Conservation (phyloP, 2,329 filamentous ascomycete species). For the Colletotrichum orbiculare region DNA sequence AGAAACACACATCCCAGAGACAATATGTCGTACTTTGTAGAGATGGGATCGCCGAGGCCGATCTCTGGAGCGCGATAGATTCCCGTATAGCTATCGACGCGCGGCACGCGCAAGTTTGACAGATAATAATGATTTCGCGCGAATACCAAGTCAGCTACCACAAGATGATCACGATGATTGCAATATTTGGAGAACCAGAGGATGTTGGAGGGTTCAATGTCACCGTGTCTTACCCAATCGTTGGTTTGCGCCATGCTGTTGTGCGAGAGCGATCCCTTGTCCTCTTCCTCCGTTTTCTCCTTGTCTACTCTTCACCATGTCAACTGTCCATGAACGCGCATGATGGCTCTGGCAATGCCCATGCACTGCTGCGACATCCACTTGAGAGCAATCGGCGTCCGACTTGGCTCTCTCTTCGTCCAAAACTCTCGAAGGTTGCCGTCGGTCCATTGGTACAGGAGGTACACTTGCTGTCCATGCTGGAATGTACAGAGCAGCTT, state of each 20-base stretch:
- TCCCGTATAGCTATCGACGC: conserved; percentile 17
- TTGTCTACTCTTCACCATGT: conserved; percentile 12
- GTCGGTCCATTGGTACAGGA: conserved; percentile 39
- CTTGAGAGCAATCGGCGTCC: neutral
- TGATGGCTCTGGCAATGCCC: conserved; percentile 18
- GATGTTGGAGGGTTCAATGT: conserved; percentile 29
- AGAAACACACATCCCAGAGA: conserved; percentile 45
- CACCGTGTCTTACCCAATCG: conserved; percentile 25
- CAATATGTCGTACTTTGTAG: conserved; percentile 44
- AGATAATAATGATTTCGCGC: conserved; percentile 15
- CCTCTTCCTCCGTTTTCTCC: too few species aligned
- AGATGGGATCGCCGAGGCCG: conserved; percentile 22
- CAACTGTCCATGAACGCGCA: conserved; percentile 15
- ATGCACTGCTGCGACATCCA: conserved; percentile 26
- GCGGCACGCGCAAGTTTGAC: conserved; percentile 12
- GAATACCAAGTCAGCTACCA: conserved; percentile 17
- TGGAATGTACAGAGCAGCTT: conserved; percentile 34
- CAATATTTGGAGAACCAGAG: conserved; percentile 20
- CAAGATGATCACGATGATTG: conserved; percentile 9
- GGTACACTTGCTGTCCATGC: conserved; percentile 20
- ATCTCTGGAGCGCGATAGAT: conserved; percentile 24
- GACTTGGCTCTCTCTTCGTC: neutral
- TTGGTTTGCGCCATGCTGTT: neutral
- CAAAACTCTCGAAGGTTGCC: conserved; percentile 34
- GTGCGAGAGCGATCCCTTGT: neutral